Percentiles rank a stretch among this genome's conserved stretches.
These are phyloP conservation scores for Yamadazyma tumulicola DNA, from an alignment of 805 yeast species.

Conservation along the genomic window DNA sequence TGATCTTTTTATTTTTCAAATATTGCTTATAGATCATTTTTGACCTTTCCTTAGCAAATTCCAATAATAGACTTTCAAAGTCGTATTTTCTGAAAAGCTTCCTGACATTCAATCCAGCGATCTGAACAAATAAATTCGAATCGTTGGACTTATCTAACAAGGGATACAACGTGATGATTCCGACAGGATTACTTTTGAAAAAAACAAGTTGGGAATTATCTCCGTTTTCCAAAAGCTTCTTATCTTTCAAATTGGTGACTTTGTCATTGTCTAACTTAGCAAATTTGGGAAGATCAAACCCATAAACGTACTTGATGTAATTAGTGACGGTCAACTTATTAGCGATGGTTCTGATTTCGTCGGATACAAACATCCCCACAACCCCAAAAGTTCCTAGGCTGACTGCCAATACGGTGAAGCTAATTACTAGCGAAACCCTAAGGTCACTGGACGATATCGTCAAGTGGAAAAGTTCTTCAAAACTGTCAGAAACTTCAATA, in stretches of 20 bases:
- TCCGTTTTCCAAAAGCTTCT: slow-evolving; percentile 30
- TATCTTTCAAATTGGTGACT: slow-evolving; percentile 15
- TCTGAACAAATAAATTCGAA: slow-evolving; percentile 45
- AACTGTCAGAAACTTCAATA: slow-evolving; percentile 27
- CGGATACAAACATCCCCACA: slow-evolving; percentile 40
- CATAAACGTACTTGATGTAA: slow-evolving; percentile 39
- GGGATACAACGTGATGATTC: slow-evolving; percentile 50
- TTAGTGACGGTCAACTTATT: slow-evolving; percentile 22
- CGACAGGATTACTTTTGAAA: slow-evolving; percentile 72
- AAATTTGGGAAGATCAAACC: slow-evolving; percentile 48
- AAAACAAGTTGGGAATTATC: slow-evolving; percentile 53
- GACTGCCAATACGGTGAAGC: slow-evolving; percentile 28
- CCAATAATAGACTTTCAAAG: slow-evolving; percentile 58
- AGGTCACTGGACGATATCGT: slow-evolving; percentile 21
- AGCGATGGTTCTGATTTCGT: slow-evolving; percentile 40
- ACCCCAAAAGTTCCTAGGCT: slow-evolving; percentile 9
- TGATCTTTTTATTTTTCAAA: slow-evolving; percentile 23
- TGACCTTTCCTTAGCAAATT: slow-evolving; percentile 54
- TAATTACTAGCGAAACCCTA: slow-evolving; percentile 19
- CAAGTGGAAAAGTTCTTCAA: slow-evolving; percentile 25
- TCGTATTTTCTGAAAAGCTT: slow-evolving; percentile 65
- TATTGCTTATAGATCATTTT: slow-evolving; percentile 33
- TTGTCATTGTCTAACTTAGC: slow-evolving; percentile 23
- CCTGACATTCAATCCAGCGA: slow-evolving; percentile 60
- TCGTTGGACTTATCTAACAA: slow-evolving; percentile 34